Evolutionary conservation across 169 alveolate genomes (phyloP).

Genomic region (Plasmodium vinckei): DNA sequence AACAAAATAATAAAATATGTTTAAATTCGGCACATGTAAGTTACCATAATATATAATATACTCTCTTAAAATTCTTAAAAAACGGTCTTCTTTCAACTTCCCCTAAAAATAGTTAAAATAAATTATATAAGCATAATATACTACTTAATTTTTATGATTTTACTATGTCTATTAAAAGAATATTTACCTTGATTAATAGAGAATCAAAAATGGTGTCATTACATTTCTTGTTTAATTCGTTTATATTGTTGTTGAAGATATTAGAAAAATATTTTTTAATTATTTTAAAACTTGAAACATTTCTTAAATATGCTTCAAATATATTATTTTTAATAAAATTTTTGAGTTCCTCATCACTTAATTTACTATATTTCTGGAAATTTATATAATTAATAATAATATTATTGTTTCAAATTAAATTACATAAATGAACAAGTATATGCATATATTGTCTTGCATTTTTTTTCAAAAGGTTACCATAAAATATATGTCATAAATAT

Average conservation of each 20-base stretch:
- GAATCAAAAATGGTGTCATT: conserved; percentile 16
- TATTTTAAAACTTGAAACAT: conserved; percentile 29
- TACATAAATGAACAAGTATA: neutral
- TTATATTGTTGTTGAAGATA: conserved; percentile 28
- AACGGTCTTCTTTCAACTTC: conserved; percentile 29
- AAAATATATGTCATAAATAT: conserved; percentile 27
- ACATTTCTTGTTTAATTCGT: conserved; percentile 17
- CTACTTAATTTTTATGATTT: neutral
- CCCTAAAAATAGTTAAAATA: conserved; percentile 17
- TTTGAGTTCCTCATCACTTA: conserved; percentile 67
- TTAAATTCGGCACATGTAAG: neutral
- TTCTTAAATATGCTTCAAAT: conserved; percentile 27
- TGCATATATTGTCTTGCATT: neutral
- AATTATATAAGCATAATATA: neutral
- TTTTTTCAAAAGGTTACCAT: conserved; percentile 20
- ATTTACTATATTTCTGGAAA: conserved; percentile 21
- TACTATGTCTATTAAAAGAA: neutral
- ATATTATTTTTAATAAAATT: conserved; percentile 8
- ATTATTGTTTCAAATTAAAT: neutral
- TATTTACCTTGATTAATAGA: conserved; percentile 27
- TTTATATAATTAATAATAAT: neutral
- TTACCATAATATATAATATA: conserved; percentile 27
- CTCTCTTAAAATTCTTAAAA: conserved; percentile 37
- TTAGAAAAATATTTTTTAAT: conserved; percentile 33
- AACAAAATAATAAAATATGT: neutral